These are phyloP conservation scores for Mallotus nudiflorus DNA, from an alignment of 345 rosid species.

Conservation along the genomic window DNA sequence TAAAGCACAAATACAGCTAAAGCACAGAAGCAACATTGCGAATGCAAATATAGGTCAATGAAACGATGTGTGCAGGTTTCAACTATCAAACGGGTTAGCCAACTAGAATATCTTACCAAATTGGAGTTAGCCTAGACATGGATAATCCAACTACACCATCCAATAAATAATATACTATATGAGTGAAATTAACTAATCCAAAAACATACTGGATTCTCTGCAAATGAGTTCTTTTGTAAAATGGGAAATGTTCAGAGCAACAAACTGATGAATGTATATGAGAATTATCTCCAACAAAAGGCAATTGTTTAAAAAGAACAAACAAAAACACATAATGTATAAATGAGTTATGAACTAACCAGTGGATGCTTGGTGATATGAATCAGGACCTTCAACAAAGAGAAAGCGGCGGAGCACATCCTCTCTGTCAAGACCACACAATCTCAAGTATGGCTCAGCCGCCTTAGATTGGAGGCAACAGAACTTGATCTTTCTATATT, in stretches of 20 bases:
- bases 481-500: conserved; percentile 81
- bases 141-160: background rate
- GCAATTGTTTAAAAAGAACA: background rate
- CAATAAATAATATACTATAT: background rate
- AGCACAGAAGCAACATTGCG: background rate
- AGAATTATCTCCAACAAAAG: background rate
- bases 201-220: too few species aligned
- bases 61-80: background rate
- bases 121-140: too few species aligned
- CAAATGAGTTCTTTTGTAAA: background rate
- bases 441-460: conserved; percentile 77
- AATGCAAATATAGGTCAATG: background rate
- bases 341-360: conserved; percentile 43
- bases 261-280: too few species aligned
- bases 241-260: background rate
- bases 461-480: conserved; percentile 88
- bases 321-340: background rate
- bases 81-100: background rate
- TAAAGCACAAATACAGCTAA: background rate
- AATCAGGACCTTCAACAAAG: conserved; percentile 80
- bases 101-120: too few species aligned
- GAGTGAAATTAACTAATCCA: background rate
- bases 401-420: conserved; percentile 76
- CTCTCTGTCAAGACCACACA: conserved; percentile 69
- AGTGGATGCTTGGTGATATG: conserved; percentile 78